These are phyloP conservation scores for Omphalea diandra DNA, from an alignment of 441 rosid genomes.

Conservation along the genomic window DNA sequence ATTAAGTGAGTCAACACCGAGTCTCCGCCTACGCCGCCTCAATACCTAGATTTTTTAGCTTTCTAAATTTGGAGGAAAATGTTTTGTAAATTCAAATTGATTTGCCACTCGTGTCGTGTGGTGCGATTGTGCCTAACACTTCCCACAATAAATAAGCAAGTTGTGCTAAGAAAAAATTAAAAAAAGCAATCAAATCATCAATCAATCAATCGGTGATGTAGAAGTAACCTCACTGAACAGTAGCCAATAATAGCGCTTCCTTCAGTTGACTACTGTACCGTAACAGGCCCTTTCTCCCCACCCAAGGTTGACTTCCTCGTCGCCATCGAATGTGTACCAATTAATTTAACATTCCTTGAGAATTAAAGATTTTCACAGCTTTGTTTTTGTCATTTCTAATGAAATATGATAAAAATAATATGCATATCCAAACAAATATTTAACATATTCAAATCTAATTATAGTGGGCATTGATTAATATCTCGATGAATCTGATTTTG, in stretches of 20 bases:
- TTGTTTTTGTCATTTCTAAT: not conserved
- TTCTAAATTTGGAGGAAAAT: too few species aligned
- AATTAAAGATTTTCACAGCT: not conserved
- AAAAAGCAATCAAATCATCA: too few species aligned
- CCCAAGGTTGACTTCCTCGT: not conserved
- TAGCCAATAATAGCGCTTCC: not conserved
- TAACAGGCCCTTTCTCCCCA: not conserved
- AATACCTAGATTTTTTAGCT: not conserved
- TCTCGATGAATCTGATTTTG: too few species aligned
- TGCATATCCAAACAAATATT: not conserved
- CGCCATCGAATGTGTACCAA: conserved; percentile 14
- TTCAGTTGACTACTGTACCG: conserved; percentile 7
- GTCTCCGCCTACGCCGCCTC: conserved; percentile 3
- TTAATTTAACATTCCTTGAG: not conserved
- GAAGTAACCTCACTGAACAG: not conserved
- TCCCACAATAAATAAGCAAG: not conserved
- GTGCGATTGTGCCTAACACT: not conserved
- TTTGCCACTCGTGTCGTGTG: not conserved
- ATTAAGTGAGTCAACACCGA: conserved; percentile 15
- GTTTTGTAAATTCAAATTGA: too few species aligned
- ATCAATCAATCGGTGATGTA: not conserved
- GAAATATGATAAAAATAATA: too few species aligned
- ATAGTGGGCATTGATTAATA: not conserved
- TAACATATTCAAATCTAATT: not conserved
- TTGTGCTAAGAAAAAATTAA: too few species aligned